Base-by-base conservation (phyloP, 1,284 basidiomycete genomes). In the Sporisorium reilianum region DNA sequence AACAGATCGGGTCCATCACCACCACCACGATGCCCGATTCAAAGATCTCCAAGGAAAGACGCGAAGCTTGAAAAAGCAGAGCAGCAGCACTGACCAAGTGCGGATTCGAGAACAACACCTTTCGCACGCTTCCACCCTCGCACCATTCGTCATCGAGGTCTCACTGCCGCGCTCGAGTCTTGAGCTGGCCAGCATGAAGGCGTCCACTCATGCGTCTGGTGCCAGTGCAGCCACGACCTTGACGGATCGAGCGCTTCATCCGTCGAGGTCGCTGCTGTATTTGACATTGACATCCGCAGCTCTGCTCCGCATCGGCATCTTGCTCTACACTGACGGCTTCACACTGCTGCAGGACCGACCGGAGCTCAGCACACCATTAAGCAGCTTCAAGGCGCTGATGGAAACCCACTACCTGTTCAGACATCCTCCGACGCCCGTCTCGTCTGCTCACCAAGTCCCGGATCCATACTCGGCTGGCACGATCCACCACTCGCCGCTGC, bases 321-420 rank as follows among this genome's bases (percentile, higher is more conserved):
- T 86, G 62, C 44, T 64, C 8, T 71, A 75, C n/a, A 84, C 85
- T 0, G 41, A 79, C 10, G 44, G 86, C 5, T 78, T 85, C 9
- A 55, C 54, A 0, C 50, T 78, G 2, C 79, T 88, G 0, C 80
- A 86, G 54, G 81, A 85, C 22, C 81, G 88, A 73, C 91, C 92
- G 34, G 91, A 93, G 80, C 87, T 97, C 20, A 89, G 91, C 0
- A 93, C 93, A 2, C 92, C 94, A 0, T 81, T 95, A 75, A 95
- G 92, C 8, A 91, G 92, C 18, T 91, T 91, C 64, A 84, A 86
- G 86, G 53, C 87, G 87, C 72, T 86, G 87, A 89, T 79, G 82
- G 88, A 86, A 14, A 63, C 68, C 14, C 65, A 72, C 60, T 72
- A 62, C 26, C 55, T 72, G 42, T 71, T 72, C 23, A 46, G 38